Evolutionary conservation across 345 rosid species (phyloP), one percentile per base, ranked within the genome.

Genomic region (Nephelium lappaceum): DNA sequence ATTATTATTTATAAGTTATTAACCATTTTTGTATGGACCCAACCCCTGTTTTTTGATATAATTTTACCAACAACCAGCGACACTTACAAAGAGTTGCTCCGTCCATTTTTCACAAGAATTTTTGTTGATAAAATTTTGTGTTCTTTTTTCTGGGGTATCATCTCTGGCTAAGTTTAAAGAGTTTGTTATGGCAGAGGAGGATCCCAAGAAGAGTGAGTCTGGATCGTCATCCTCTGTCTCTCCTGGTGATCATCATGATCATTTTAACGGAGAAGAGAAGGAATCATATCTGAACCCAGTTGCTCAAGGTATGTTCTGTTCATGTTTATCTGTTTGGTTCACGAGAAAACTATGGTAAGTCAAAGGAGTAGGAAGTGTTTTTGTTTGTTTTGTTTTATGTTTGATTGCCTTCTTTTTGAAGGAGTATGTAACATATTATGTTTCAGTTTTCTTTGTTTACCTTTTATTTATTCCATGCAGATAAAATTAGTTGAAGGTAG

Each of bases 111-210:
- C 39, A 53, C 6, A 14, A 15, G 57, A n/a, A 71, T 62, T 43
- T 43, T 55, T 39, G n/a, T 14, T 2, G 51, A 10, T 0, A 18
- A 67, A 19, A 47, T 69, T 31, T 19, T 23, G 11, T 18, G 10
- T 25, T 63, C n/a, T 8, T 27, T 77, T 76, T 11, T 57, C 27
- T 19, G 66, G 45, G 11, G 74, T 53, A 8, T 69, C 63, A 12
- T 69, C 58, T 24, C 77, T 19, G 77, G 80, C 82, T 74, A 81
- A 83, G 78, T 63, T 85, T 58, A 69, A 81, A 80, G 81, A 80
- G 14, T 78, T 67, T 73, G 75, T 83, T 36, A 83, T 86, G 89
- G 87, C 70, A 12, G 87, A 83, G 72, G 83, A 80, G 75, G 85
- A 73, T 41, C 55, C 78, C 72, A 68, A 39, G 68, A 78, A 70